Conservation (phyloP, 352 stramenopile species). For the Plasmopara halstedii region DNA sequence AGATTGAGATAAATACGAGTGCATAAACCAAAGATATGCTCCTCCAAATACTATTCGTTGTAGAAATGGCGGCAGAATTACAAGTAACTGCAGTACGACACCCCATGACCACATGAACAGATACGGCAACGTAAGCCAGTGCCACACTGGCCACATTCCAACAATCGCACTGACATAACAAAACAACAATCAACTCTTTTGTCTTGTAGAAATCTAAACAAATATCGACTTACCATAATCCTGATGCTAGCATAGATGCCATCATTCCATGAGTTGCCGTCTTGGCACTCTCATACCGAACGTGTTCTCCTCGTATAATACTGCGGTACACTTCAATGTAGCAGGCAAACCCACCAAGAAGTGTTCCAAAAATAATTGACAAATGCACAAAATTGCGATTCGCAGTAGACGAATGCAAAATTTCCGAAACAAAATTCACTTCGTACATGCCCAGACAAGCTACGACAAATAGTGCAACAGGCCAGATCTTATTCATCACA, state of each 20-base stretch:
- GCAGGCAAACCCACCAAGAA: conserved; percentile 46
- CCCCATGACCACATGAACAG: conserved; percentile 83
- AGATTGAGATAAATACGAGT: conserved; percentile 46
- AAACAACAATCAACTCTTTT: not conserved
- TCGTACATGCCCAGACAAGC: conserved; percentile 49
- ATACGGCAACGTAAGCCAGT: conserved; percentile 65
- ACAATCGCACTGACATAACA: conserved; percentile 40
- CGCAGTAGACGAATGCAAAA: conserved; percentile 47
- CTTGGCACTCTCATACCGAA: conserved; percentile 53
- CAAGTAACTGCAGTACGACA: conserved; percentile 57
- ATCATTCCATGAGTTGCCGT: conserved; percentile 67
- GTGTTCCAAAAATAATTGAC: conserved; percentile 39
- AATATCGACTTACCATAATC: conserved; percentile 45
- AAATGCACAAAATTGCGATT: conserved; percentile 46
- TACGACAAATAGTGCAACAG: conserved; percentile 45
- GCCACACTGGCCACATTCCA: conserved; percentile 68
- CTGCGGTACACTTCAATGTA: conserved; percentile 75
- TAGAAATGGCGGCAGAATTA: conserved; percentile 50
- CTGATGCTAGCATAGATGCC: conserved; percentile 42
- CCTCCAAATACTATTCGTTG: conserved; percentile 55
- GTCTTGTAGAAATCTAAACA: too few species aligned
- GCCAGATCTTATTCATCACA: conserved; percentile 47
- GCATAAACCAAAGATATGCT: conserved; percentile 71
- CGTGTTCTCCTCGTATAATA: conserved; percentile 44
- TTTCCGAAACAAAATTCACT: conserved; percentile 42